A percentile compares a stretch with the other conserved stretches of the same genome.
Conservation (phyloP, 2,329 filamentous ascomycete species). For the Botrytis porri region DNA sequence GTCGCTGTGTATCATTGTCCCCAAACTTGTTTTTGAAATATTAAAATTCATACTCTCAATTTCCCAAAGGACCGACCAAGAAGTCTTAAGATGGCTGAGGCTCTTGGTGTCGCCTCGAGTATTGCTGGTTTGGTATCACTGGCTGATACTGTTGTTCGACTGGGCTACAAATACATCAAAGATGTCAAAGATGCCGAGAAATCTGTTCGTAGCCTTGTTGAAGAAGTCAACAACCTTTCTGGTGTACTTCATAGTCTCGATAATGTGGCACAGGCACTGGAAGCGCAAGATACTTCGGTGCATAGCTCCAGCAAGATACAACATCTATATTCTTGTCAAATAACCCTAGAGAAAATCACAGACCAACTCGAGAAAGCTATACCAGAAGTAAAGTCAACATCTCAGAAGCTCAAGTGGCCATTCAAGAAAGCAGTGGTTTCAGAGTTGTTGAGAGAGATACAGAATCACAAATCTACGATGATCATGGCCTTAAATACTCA, state of each 20-base stretch:
- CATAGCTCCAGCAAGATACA: constrained; percentile 12
- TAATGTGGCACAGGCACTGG: background rate
- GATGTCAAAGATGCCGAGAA: constrained; percentile 17
- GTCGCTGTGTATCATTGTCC: background rate
- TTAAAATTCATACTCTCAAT: no score
- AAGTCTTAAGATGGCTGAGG: background rate
- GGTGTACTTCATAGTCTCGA: constrained; percentile 19
- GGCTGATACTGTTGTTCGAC: constrained; percentile 13
- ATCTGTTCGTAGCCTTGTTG: constrained; percentile 8
- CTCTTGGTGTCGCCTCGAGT: background rate
- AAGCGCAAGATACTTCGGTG: background rate
- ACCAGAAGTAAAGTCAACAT: background rate
- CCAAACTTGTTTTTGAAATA: background rate
- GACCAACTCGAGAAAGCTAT: constrained; percentile 9
- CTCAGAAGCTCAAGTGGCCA: constrained; percentile 23
- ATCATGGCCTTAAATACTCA: constrained; percentile 22
- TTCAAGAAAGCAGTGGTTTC: constrained; percentile 17
- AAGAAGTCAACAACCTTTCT: constrained; percentile 20
- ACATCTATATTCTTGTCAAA: constrained; percentile 23
- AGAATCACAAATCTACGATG: constrained; percentile 26
- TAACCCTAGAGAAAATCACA: constrained; percentile 21
- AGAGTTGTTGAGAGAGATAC: constrained; percentile 22
- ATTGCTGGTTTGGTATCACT: constrained; percentile 22
- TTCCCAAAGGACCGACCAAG: accelerated
- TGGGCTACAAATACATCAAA: constrained; percentile 21